Percentiles rank a stretch among this genome's conserved stretches.
These are phyloP conservation scores for Anacardium occidentale DNA, from an alignment of 345 rosid species.

Conservation along the genomic window DNA sequence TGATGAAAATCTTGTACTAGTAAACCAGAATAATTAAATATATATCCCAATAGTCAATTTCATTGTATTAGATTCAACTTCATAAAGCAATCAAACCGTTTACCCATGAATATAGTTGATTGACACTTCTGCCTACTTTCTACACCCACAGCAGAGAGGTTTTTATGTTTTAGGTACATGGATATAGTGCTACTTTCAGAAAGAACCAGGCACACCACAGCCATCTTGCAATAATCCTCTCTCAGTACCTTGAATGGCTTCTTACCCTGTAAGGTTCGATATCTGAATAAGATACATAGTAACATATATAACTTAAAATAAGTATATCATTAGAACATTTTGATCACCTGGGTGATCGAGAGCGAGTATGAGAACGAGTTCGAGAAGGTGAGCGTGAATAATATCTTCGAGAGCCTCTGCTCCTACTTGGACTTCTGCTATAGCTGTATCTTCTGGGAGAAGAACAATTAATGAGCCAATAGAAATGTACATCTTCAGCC, in stretches of 20 bases:
- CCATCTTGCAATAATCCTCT: neutral
- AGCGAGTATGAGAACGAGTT: conserved; percentile 37
- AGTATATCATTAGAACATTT: neutral
- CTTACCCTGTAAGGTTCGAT: conserved; percentile 49
- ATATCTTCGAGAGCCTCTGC: conserved; percentile 59
- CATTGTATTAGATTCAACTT: neutral
- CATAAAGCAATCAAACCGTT: neutral
- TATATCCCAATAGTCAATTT: neutral
- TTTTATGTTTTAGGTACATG: neutral
- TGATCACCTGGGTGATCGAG: conserved; percentile 61
- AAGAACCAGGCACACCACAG: neutral
- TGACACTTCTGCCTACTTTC: neutral
- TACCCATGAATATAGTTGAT: neutral
- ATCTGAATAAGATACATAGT: conserved; percentile 16
- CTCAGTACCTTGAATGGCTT: conserved; percentile 65
- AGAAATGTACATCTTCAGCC: neutral
- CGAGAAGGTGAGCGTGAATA: conserved; percentile 45
- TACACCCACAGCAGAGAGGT: neutral
- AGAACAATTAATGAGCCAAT: conserved; percentile 3
- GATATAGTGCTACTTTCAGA: neutral
- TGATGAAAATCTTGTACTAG: neutral
- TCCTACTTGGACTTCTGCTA: conserved; percentile 65
- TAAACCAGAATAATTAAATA: neutral
- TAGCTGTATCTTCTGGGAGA: conserved; percentile 46
- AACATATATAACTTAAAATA: neutral